Evolutionary conservation across 2,329 filamentous ascomycete genomes (phyloP).

Genomic region (Tothia fuscella): DNA sequence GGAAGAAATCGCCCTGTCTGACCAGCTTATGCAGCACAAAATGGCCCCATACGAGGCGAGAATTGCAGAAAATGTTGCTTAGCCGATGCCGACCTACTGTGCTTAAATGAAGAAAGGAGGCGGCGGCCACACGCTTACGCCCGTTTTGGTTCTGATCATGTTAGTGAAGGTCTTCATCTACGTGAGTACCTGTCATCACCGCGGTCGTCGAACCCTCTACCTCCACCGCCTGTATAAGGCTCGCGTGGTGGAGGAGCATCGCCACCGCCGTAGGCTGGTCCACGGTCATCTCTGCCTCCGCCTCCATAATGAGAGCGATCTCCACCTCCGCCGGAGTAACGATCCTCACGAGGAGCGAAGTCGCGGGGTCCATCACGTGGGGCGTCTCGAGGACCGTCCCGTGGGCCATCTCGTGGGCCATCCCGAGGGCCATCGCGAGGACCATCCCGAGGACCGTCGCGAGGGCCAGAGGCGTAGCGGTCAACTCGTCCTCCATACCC

Average conservation of each 20-base stretch:
- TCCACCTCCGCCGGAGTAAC: slow-evolving; percentile 21
- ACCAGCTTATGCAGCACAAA: not conserved
- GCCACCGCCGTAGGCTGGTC: slow-evolving; percentile 20
- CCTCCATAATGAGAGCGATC: slow-evolving; percentile 17
- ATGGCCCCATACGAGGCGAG: not conserved
- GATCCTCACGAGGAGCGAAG: slow-evolving; percentile 20
- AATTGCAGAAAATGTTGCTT: not conserved
- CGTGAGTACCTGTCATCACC: slow-evolving; percentile 20
- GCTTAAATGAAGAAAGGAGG: slow-evolving; percentile 1
- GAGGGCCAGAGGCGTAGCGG: slow-evolving; percentile 19
- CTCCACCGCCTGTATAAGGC: slow-evolving; percentile 14
- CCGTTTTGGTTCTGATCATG: slow-evolving; percentile 16
- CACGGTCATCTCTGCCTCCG: slow-evolving; percentile 17
- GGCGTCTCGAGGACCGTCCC: slow-evolving; percentile 34
- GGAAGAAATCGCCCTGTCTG: not conserved
- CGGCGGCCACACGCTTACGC: slow-evolving; percentile 10
- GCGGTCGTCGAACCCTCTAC: slow-evolving; percentile 18
- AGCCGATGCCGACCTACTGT: not conserved
- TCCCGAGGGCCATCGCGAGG: slow-evolving; percentile 27
- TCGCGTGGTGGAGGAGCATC: slow-evolving; percentile 14
- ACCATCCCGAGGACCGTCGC: slow-evolving; percentile 1
- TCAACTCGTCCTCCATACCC: slow-evolving; percentile 9
- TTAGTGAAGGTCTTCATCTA: slow-evolving; percentile 16
- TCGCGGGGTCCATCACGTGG: slow-evolving; percentile 23
- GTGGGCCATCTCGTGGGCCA: slow-evolving; percentile 27